These are phyloP conservation scores for Blastocystis sp. DNA, from an alignment of 352 stramenopile species.

Conservation along the genomic window DNA sequence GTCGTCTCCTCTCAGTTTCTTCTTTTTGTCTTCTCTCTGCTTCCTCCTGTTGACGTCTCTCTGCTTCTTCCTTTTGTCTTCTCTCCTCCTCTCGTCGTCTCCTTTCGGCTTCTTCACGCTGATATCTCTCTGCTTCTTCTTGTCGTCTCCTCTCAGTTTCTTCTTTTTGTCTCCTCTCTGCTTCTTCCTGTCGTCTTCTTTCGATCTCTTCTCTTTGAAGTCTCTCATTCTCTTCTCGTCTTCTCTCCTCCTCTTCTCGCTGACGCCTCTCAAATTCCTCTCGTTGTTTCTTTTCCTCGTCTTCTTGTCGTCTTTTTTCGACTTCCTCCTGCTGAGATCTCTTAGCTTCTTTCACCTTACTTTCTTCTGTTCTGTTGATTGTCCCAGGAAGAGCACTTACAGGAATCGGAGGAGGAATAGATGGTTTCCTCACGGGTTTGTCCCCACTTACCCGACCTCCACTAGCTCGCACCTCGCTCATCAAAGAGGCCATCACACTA, in stretches of 20 bases:
- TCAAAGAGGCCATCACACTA: neutral
- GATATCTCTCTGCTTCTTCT: neutral
- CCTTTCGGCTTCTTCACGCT: neutral
- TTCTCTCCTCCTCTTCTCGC: neutral
- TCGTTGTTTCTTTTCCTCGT: neutral
- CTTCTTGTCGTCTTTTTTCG: neutral
- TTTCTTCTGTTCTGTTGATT: neutral
- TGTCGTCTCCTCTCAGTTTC: neutral
- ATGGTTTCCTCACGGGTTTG: neutral
- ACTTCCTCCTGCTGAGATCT: neutral
- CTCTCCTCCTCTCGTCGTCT: neutral
- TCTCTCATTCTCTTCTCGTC: neutral
- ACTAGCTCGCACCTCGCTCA: neutral
- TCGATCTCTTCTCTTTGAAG: neutral
- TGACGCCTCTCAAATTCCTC: neutral
- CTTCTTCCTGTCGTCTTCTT: neutral
- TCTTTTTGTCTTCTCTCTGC: neutral
- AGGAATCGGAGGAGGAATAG: neutral
- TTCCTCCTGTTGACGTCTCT: neutral
- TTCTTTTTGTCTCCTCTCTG: neutral
- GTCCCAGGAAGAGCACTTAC: neutral
- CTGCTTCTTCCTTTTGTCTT: neutral
- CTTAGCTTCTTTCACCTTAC: neutral
- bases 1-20: neutral
- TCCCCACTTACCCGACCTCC: slow-evolving; percentile 25